These are phyloP conservation scores for Paramecium sonneborni DNA, from an alignment of 73 alveolate species.

Conservation along the genomic window DNA sequence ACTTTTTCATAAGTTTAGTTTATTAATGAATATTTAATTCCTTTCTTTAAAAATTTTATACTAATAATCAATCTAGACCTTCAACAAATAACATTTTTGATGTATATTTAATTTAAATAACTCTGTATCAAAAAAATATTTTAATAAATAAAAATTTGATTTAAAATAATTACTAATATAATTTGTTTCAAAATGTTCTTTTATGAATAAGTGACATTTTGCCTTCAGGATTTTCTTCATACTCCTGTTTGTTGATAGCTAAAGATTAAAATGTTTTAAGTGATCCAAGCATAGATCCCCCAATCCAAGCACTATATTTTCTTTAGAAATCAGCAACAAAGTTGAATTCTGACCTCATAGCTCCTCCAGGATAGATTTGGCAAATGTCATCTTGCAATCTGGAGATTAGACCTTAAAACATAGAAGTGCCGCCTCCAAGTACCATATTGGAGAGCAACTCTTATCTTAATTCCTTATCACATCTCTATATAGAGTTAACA, in stretches of 20 bases:
- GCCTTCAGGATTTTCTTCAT: slow-evolving; percentile 67
- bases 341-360: slow-evolving; percentile 54
- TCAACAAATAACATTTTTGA: too few species aligned
- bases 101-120: too few species aligned
- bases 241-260: slow-evolving; percentile 55
- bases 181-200: slow-evolving; percentile 58
- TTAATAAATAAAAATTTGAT: neutral
- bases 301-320: slow-evolving; percentile 63
- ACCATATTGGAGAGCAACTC: slow-evolving; percentile 57
- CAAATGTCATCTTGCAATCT: slow-evolving; percentile 49
- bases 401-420: slow-evolving; percentile 25
- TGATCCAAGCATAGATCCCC: slow-evolving; percentile 68
- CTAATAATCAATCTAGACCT: too few species aligned
- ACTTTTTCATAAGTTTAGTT: too few species aligned
- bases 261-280: slow-evolving; percentile 49
- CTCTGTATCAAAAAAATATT: too few species aligned
- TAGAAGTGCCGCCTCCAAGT: slow-evolving; percentile 63
- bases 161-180: neutral
- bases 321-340: slow-evolving; percentile 58
- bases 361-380: neutral
- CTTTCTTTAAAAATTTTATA: too few species aligned
- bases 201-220: slow-evolving; percentile 57
- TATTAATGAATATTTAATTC: too few species aligned
- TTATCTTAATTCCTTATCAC: slow-evolving; percentile 56
- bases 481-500: slow-evolving; percentile 48